Percentiles rank a stretch among this genome's conserved stretches.
phyloP scores from a whole-genome alignment of 2,329 filamentous ascomycete genomes.

The Cytospora leucostoma region DNA sequence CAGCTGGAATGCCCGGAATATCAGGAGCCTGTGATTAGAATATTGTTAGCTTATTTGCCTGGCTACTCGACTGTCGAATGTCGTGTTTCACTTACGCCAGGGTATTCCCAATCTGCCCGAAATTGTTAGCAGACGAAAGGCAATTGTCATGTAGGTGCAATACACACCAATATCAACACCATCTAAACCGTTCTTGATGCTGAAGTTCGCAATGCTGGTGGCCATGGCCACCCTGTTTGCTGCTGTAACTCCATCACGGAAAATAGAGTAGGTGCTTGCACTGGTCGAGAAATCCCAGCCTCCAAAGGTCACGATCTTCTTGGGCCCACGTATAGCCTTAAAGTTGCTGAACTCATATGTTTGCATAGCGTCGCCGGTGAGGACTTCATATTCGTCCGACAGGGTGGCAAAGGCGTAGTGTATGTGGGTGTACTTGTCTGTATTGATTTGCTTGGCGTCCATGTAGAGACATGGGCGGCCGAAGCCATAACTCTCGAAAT shows the following conservation, averaged over 20 bases:
- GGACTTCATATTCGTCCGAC: background rate
- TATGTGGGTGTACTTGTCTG: no score
- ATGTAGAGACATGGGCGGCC: no score
- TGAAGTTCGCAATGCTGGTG: slow-evolving; percentile 38
- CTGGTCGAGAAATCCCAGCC: slow-evolving; percentile 40
- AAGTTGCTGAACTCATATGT: background rate
- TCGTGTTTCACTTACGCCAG: no score
- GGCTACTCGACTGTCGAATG: no score
- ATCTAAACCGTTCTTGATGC: slow-evolving; percentile 38
- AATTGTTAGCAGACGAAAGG: no score
- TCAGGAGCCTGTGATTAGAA: no score
- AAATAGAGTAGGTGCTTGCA: slow-evolving; percentile 39
- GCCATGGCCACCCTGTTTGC: slow-evolving; percentile 39
- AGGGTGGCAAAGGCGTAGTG: background rate
- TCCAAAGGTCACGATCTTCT: slow-evolving; percentile 36
- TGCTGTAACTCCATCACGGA: slow-evolving; percentile 38
- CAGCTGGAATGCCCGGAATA: no score
- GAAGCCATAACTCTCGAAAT: no score
- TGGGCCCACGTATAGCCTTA: background rate
- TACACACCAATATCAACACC: slow-evolving; percentile 25
- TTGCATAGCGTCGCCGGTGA: background rate
- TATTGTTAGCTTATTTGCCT: no score
- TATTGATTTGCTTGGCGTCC: no score
- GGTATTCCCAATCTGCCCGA: no score
- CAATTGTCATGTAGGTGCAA: no score